A percentile compares a stretch with the other conserved stretches of the same genome.
Conservation (phyloP, 345 rosid species). For the Eucalyptus leucophloia region DNA sequence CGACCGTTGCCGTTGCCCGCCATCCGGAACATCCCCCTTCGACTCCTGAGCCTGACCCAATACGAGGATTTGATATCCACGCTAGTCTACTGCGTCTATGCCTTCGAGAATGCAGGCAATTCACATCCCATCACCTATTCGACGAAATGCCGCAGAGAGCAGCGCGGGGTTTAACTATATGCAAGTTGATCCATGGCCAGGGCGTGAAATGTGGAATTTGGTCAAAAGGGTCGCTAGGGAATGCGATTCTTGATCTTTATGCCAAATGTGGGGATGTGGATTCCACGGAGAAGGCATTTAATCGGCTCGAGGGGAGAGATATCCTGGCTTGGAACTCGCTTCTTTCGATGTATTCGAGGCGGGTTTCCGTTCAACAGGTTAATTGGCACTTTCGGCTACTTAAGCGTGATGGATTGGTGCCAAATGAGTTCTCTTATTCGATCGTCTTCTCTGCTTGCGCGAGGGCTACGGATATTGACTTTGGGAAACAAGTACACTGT, state of each 20-base stretch:
- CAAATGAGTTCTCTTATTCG: slow-evolving; percentile 73
- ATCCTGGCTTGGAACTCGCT: slow-evolving; percentile 73
- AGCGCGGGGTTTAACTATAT: slow-evolving; percentile 9
- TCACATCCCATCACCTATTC: slow-evolving; percentile 43
- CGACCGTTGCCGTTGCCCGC: neutral
- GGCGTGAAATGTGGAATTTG: slow-evolving; percentile 35
- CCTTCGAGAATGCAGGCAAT: slow-evolving; percentile 29
- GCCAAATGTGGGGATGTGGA: slow-evolving; percentile 54
- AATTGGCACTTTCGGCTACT: slow-evolving; percentile 19
- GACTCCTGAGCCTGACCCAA: neutral
- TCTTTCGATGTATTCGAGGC: slow-evolving; percentile 53
- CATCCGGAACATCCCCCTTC: neutral
- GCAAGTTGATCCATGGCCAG: slow-evolving; percentile 43
- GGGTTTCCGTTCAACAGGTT: slow-evolving; percentile 25
- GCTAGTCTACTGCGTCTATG: slow-evolving; percentile 17
- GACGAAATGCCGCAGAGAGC: slow-evolving; percentile 57
- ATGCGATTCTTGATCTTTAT: slow-evolving; percentile 67
- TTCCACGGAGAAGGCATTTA: slow-evolving; percentile 51
- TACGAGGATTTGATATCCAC: neutral
- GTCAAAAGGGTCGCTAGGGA: slow-evolving; percentile 34
- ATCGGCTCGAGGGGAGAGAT: slow-evolving; percentile 35
- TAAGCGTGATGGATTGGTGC: slow-evolving; percentile 19
- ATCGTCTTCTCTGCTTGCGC: slow-evolving; percentile 67
- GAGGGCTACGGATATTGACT: slow-evolving; percentile 23
- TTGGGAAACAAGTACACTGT: slow-evolving; percentile 56